phyloP scores from a whole-genome alignment of 78 protist species.

The Planoprotostelium fungivorum region DNA sequence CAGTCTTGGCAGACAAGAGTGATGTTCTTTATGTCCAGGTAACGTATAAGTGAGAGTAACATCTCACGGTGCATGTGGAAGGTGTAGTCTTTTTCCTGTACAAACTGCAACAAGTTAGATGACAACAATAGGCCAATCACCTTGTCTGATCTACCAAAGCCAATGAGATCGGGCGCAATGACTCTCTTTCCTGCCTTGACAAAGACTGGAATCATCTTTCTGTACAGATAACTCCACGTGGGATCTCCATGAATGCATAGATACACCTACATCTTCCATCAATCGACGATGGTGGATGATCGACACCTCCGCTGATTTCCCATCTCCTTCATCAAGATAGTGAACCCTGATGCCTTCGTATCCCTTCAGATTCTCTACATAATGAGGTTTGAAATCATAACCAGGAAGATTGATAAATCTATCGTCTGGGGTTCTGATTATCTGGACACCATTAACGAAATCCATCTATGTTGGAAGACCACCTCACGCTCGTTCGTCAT shows the following conservation, averaged over 20 bases:
- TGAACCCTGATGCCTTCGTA: background rate
- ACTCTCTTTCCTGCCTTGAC: background rate
- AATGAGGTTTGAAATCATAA: background rate
- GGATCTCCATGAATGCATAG: background rate
- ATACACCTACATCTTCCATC: background rate
- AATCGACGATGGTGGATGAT: background rate
- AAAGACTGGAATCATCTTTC: background rate
- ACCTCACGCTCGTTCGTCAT: too few species aligned
- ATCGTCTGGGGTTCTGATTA: background rate
- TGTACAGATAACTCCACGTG: background rate
- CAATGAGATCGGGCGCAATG: background rate
- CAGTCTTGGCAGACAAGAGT: background rate
- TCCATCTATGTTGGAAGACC: too few species aligned
- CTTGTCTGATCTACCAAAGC: background rate
- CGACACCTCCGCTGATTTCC: background rate
- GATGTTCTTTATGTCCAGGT: background rate
- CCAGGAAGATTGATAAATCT: background rate
- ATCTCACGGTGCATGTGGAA: background rate
- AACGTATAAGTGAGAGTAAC: background rate
- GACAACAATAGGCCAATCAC: background rate
- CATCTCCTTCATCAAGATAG: background rate
- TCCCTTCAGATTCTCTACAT: background rate
- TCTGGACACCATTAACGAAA: too few species aligned
- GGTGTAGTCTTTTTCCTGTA: background rate
- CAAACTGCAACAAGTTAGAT: background rate